Evolutionary conservation across 2,329 filamentous ascomycete genomes (phyloP), one percentile per base, ranked within the genome.

Genomic region (Aspergillus fructus): DNA sequence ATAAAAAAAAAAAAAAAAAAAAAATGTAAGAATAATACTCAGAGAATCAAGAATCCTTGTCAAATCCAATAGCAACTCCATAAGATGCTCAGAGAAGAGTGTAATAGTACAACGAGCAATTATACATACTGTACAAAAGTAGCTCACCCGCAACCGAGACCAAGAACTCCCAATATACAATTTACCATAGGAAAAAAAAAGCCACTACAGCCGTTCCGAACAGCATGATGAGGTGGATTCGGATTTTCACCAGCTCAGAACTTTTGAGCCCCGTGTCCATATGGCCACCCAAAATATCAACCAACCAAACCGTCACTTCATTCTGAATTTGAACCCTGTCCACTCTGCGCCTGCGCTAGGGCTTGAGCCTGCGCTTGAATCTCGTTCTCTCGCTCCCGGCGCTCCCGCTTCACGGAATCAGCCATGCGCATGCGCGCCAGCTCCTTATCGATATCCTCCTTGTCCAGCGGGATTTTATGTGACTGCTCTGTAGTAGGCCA

Each of bases 401-500:
- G 74, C 65, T 79, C 79, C 62, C 81, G 76, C 54, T 77, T 74
- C 74, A 79, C 62, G 68, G 74, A 63, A 72, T 77, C 71, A 84
- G 86, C 72, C 65, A 64, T 67, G 27, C 73, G 67, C 73, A 94
- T 81, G 62, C 90, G 81, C 71, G 90, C 83, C 64, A 96, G 80
- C 79, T 99, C 94, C 61, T 83, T 83, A 57, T 88, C 84, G 69
- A 99, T 94, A 54, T 82, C 78, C 24, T 81, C 79, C 12, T 77
- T 80, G 45, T 82, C 79, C 19, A 78, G 66, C 0, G 82, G 81
- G n/a, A 84, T 82, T 52, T 75, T 76, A 62, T 82, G 79, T 61
- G 80, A 82, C 61, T 81, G 77, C 59, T 77, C 75, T 8, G 76
- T 81, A 69, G 88, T 91, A 27, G 94, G 94, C 94, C 94, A 99